phyloP scores from a whole-genome alignment of 805 yeast species.

The Cyberlindnera mississippiensis region DNA sequence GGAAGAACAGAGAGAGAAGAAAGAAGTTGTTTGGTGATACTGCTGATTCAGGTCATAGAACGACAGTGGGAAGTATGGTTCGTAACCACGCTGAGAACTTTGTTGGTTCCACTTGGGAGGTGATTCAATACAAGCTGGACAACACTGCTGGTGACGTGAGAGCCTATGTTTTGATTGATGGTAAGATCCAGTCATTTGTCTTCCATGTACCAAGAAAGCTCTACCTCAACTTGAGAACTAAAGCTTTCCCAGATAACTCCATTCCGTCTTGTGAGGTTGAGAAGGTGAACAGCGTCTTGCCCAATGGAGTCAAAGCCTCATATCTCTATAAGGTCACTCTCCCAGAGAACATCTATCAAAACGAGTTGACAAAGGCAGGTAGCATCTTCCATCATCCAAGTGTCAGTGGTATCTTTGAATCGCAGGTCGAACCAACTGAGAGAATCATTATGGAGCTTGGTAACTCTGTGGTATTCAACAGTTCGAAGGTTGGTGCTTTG shows the following conservation, averaged over 20 bases:
- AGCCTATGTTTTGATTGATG: slow-evolving; percentile 65
- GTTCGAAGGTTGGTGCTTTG: slow-evolving; percentile 70
- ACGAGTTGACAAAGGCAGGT: slow-evolving; percentile 53
- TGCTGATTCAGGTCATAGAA: slow-evolving; percentile 47
- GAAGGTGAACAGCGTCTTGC: slow-evolving; percentile 57
- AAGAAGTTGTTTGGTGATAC: slow-evolving; percentile 73
- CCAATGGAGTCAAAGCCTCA: slow-evolving; percentile 54
- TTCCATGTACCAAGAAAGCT: slow-evolving; percentile 73
- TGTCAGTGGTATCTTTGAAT: slow-evolving; percentile 71
- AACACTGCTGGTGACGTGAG: slow-evolving; percentile 69
- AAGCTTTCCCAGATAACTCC: slow-evolving; percentile 35
- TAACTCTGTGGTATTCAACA: slow-evolving; percentile 62
- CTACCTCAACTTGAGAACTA: slow-evolving; percentile 40
- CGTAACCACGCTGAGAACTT: slow-evolving; percentile 75
- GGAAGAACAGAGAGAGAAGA: slow-evolving; percentile 68
- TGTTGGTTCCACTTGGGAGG: slow-evolving; percentile 80
- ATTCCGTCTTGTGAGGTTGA: slow-evolving; percentile 54
- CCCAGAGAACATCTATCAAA: slow-evolving; percentile 59
- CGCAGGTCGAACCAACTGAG: slow-evolving; percentile 61
- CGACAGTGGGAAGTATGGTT: slow-evolving; percentile 64
- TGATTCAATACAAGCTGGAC: slow-evolving; percentile 63
- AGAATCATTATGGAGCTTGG: slow-evolving; percentile 81
- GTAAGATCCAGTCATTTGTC: slow-evolving; percentile 66
- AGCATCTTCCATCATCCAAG: slow-evolving; percentile 60
- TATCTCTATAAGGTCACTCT: slow-evolving; percentile 58